Base-by-base conservation (phyloP, 1,284 basidiomycete species). In the Ceratobasidium sp. region DNA sequence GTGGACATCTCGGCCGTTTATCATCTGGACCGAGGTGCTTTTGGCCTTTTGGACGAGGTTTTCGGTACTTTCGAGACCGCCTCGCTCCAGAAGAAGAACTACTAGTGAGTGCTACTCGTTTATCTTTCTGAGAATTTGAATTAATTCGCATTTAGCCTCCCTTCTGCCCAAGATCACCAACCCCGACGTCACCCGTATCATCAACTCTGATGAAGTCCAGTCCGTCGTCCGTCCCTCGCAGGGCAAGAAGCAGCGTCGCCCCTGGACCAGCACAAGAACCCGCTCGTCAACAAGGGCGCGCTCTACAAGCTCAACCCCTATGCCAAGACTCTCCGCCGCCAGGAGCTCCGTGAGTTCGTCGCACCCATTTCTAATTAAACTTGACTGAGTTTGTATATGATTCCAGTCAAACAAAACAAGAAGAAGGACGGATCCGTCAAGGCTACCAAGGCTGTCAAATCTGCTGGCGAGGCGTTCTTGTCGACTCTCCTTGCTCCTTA, bases 201-300 rank as follows among this genome's bases (percentile, higher is more conserved):
- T 99, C 89, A 98, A 99, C 91, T 94, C 92, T 80, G 90, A 93
- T 76, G 96, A 97, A 85, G 96, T 97, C 81, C 95, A 97, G 84
- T 92, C 95, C 72, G 92, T 98, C 79, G 89, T 98, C 78, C 94
- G 96, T 80, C 92, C 93, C 70, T 81, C 82, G 81, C 94, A 97
- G 84, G 84, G 89, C 75, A 91, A 92, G 82, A 80, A 85, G 75
- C 91, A 92, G 84, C 95, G 93, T 83, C 92, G 96, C 80, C 96
- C 96, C 76, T 97, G 94, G 93, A 96, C 95, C 97, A 98, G 87
- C 96, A 96, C 92, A 98, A 98, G 93, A 98, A 98, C 88, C 96
- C 97, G 73, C 89, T 97, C 80, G 84, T 89, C 84, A 99, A 99
- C 93, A 96, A 94, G 86, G 92, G 89, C 74, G 87, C 98, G 79